Conservation (phyloP, 345 rosid genomes). For the Murraya paniculata region DNA sequence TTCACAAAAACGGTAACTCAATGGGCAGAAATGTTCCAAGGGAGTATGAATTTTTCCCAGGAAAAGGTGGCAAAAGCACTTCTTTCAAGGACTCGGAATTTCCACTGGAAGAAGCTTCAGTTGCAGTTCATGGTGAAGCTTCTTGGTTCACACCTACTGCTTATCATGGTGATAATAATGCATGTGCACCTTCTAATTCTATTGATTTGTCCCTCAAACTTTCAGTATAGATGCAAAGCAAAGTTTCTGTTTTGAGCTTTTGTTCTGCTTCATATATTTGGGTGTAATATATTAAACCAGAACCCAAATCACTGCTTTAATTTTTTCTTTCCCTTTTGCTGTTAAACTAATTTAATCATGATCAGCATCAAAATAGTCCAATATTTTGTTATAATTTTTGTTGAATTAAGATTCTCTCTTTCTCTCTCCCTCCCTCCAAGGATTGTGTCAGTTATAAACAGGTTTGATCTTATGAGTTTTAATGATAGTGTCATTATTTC, state of each 20-base stretch:
- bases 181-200: slow-evolving; percentile 35
- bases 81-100: slow-evolving; percentile 39
- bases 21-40: slow-evolving; percentile 26
- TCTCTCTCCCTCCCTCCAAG: slow-evolving; percentile 14
- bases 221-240: slow-evolving; percentile 31
- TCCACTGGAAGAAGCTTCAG: slow-evolving; percentile 29
- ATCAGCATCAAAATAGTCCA: slow-evolving; percentile 31
- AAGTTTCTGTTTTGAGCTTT: slow-evolving; percentile 18
- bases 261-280: slow-evolving; percentile 8
- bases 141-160: slow-evolving; percentile 24
- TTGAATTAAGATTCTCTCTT: not conserved
- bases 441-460: slow-evolving; percentile 26
- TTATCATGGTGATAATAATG: slow-evolving; percentile 14
- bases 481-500: slow-evolving; percentile 37
- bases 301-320: slow-evolving; percentile 26
- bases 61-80: slow-evolving; percentile 32
- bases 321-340: slow-evolving; percentile 37
- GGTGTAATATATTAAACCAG: slow-evolving; percentile 15
- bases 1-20: slow-evolving; percentile 36
- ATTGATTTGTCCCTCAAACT: slow-evolving; percentile 93
- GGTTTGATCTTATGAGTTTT: slow-evolving; percentile 26
- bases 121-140: slow-evolving; percentile 34
- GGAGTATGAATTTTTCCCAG: slow-evolving; percentile 80
- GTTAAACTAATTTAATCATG: slow-evolving; percentile 20
- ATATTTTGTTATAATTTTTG: slow-evolving; percentile 31